Percentiles rank a stretch among this genome's conserved stretches.
phyloP scores from a whole-genome alignment of 257 asterid genomes.

The Plectranthus barbatus region DNA sequence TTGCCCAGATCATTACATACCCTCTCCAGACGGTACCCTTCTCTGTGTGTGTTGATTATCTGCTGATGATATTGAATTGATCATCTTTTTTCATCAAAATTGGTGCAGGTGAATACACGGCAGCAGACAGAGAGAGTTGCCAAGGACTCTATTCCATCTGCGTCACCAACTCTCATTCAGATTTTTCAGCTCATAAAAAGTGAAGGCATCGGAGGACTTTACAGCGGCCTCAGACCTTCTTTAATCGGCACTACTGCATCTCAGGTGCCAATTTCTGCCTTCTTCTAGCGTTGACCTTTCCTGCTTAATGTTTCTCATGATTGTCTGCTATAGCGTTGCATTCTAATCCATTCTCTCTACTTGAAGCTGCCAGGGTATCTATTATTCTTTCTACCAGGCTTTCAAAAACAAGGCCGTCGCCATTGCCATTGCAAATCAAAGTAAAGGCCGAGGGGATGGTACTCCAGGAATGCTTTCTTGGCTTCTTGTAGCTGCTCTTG shows the following conservation, averaged over 20 bases:
- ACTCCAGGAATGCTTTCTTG: conserved; percentile 88
- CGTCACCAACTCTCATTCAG: conserved; percentile 38
- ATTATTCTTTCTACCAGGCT: conserved; percentile 79
- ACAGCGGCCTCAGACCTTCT: conserved; percentile 94
- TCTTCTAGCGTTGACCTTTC: background rate
- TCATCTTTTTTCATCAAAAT: too few species aligned
- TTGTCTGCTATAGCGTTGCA: background rate
- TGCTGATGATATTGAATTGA: background rate
- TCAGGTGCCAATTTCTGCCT: conserved; percentile 35
- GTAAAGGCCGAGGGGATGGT: conserved; percentile 69
- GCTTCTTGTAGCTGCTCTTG: conserved; percentile 90
- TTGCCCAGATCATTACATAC: conserved; percentile 77
- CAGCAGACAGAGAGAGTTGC: conserved; percentile 90
- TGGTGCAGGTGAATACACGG: conserved; percentile 73
- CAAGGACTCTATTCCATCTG: conserved; percentile 26
- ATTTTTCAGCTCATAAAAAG: conserved; percentile 52
- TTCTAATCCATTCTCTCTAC: conserved; percentile 16
- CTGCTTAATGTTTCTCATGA: background rate
- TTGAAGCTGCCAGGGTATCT: conserved; percentile 60
- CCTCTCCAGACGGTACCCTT: conserved; percentile 71
- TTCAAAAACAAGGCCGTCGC: conserved; percentile 88
- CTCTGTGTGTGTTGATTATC: background rate
- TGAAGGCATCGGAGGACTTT: conserved; percentile 86
- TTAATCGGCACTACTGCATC: conserved; percentile 90
- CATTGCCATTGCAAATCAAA: conserved; percentile 49